These are phyloP conservation scores for Phytophthora cajani DNA, from an alignment of 352 stramenopile species.

Conservation along the genomic window DNA sequence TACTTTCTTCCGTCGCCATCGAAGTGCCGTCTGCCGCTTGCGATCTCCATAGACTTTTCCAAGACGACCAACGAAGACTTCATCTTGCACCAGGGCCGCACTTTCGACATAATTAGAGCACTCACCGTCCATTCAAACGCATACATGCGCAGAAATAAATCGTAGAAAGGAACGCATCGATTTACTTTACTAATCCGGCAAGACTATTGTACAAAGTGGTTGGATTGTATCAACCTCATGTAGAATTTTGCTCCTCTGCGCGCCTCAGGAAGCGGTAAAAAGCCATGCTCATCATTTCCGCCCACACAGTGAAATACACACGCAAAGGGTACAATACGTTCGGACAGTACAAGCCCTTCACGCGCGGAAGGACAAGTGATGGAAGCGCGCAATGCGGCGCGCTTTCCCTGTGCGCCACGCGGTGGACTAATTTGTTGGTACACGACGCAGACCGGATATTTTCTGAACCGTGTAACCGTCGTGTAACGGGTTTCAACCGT, in stretches of 20 bases:
- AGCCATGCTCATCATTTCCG: conserved; percentile 44
- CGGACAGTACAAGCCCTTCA: no score
- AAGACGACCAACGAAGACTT: not conserved
- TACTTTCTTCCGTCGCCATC: not conserved
- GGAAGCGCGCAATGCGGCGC: not conserved
- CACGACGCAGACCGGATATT: conserved; percentile 16
- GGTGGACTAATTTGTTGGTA: conserved; percentile 24
- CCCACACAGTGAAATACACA: conserved; percentile 14
- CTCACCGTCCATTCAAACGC: not conserved
- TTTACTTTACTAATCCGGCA: not conserved
- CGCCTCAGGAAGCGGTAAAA: conserved; percentile 49
- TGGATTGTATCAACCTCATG: conserved; percentile 47
- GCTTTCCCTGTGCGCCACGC: not conserved
- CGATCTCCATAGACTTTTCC: not conserved
- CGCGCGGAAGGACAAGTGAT: not conserved
- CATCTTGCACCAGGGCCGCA: not conserved
- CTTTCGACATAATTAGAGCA: not conserved
- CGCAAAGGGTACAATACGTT: no score
- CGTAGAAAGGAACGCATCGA: not conserved
- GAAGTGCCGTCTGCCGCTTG: not conserved
- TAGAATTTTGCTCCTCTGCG: conserved; percentile 55
- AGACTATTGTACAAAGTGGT: not conserved
- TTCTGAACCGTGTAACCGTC: conserved; percentile 13
- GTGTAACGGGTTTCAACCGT: conserved; percentile 13
- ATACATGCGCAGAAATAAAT: not conserved